Evolutionary conservation across 306 rosid genomes (phyloP), one percentile per base, ranked within the genome.

Genomic region (Glycyrrhiza uralensis): DNA sequence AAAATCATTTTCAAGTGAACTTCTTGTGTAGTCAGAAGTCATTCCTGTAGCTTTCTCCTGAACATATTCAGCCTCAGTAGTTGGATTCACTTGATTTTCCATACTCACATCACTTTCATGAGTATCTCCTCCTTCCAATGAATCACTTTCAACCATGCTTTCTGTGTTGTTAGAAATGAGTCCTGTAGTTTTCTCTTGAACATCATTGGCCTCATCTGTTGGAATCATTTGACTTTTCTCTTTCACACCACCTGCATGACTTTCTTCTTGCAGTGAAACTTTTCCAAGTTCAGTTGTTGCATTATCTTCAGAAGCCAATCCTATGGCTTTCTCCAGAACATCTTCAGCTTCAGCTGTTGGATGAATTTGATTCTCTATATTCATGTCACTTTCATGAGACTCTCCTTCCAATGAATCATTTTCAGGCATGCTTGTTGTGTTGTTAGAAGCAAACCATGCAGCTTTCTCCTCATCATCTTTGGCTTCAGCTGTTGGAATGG

Each of bases 81-180:
- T 42, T 6, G 63, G 60, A 39, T 46, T 77, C 63, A 42, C 62
- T 33, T 74, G 77, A 52, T 52, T 75, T 46, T 75, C 33, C 23
- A 35, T 52, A 22, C 18, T 42, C 13, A 39, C 33, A 17, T 57
- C 64, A 29, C 69, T 79, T 62, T 26, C 77, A 38, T 9, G 30
- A 42, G 46, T 23, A 64, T 70, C 72, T 85, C 76, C 72, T 85
- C 76, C 61, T 52, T 67, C 38, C 58, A 68, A 63, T 55, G 47
- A 28, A 73, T 66, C 76, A 68, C 26, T 35, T 47, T 68, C 35
- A 36, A n/a, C 10, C 39, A 14, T 36, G 60, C 71, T 75, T 42
- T 32, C 39, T 45, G 71, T 47, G 22, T 45, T 65, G 76, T 66
- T 71, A 47, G 75, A 69, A 69, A 59, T 71, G 26, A 60, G 57